Conservation (phyloP, 768 basidiomycete genomes). For the Tephrocybe sp. region DNA sequence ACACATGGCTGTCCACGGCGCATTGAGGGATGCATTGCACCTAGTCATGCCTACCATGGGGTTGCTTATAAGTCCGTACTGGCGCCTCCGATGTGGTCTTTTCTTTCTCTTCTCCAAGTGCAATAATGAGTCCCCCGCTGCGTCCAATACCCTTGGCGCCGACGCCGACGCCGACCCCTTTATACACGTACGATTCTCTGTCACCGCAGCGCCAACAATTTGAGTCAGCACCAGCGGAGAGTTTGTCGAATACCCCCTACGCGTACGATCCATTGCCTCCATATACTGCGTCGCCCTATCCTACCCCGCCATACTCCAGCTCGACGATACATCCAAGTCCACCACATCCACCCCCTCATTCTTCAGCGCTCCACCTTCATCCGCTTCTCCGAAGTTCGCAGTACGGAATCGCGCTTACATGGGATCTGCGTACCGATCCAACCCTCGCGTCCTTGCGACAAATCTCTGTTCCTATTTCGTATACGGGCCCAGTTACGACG, state of each 20-base stretch:
- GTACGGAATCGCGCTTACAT: conserved; percentile 35
- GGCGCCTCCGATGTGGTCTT: neutral
- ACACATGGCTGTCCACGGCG: conserved; percentile 14
- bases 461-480: conserved; percentile 1
- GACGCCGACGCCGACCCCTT: neutral
- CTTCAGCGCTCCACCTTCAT: conserved; percentile 26
- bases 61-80: conserved; percentile 5
- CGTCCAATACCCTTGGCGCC: neutral
- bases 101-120: neutral
- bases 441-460: conserved; percentile 23
- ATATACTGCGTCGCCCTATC: conserved; percentile 4
- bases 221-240: neutral
- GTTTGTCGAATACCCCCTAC: neutral
- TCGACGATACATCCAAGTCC: neutral
- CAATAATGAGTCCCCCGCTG: neutral
- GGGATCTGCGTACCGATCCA: conserved; percentile 53
- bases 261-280: conserved; percentile 1
- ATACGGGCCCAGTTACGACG: neutral
- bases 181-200: neutral
- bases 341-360: neutral
- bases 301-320: neutral
- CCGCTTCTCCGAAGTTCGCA: conserved; percentile 40
- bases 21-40: conserved; percentile 1
- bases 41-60: neutral
- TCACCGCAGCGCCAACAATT: neutral